These are phyloP conservation scores for Xylariaceae sp. DNA, from an alignment of 2,329 filamentous ascomycete species.

Conservation along the genomic window DNA sequence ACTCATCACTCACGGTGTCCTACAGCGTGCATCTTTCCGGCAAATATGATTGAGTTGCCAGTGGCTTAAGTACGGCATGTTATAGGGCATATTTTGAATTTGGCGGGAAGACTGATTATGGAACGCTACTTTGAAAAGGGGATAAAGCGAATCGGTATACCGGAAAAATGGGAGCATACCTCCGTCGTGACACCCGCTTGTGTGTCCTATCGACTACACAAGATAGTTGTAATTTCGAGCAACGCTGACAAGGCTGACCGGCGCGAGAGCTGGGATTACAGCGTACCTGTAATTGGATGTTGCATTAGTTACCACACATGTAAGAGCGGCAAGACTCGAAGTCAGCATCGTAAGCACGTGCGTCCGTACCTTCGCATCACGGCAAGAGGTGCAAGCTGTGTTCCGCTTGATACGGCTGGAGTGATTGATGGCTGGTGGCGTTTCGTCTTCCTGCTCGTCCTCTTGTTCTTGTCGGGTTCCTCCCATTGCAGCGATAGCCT, in stretches of 20 bases:
- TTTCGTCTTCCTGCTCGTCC: no score
- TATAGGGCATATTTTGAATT: not conserved
- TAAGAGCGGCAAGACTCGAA: not conserved
- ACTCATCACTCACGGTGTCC: no score
- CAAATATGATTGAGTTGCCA: no score
- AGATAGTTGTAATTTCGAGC: slow-evolving; percentile 25
- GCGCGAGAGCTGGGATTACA: slow-evolving; percentile 29
- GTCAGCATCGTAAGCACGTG: not conserved
- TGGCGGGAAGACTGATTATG: no score
- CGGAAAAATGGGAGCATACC: slow-evolving; percentile 21
- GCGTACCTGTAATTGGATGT: slow-evolving; percentile 24
- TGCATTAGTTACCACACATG: slow-evolving; percentile 1
- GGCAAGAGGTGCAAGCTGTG: slow-evolving; percentile 31
- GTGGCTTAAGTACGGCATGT: not conserved
- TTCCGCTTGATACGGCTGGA: slow-evolving; percentile 31
- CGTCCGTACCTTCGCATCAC: slow-evolving; percentile 30
- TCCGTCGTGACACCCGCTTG: slow-evolving; percentile 31
- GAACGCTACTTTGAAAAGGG: no score
- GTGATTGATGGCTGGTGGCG: slow-evolving; percentile 16
- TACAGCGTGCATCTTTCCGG: no score
- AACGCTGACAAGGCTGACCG: slow-evolving; percentile 29
- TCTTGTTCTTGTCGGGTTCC: no score
- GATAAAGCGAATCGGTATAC: no score
- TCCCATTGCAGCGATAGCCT: no score
- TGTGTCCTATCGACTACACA: slow-evolving; percentile 32